Percentiles rank a stretch among this genome's conserved stretches.
phyloP scores from a whole-genome alignment of 2,329 filamentous ascomycete species.

The Pezicula carpinea region DNA sequence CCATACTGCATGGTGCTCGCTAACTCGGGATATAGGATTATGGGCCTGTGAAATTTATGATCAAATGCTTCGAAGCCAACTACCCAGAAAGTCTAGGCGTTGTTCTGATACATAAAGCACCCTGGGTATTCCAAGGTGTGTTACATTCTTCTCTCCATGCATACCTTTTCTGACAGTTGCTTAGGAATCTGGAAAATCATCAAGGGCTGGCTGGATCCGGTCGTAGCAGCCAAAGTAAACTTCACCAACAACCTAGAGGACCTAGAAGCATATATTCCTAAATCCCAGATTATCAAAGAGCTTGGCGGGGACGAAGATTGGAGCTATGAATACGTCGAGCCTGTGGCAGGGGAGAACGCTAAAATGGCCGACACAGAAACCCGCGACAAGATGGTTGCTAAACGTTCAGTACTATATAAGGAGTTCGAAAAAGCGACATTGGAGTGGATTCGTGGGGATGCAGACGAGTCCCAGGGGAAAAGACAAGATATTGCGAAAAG shows the following conservation, averaged over 20 bases:
- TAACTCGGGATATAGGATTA: constrained; percentile 61
- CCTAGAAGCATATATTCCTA: constrained; percentile 70
- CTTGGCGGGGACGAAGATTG: constrained; percentile 84
- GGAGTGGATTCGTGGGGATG: constrained; percentile 61
- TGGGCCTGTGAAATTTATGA: constrained; percentile 96
- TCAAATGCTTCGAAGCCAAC: constrained; percentile 98
- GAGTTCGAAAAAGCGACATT: constrained; percentile 72
- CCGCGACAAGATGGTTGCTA: constrained; percentile 57
- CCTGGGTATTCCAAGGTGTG: constrained; percentile 90
- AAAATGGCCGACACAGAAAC: constrained; percentile 62
- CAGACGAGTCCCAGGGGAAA: constrained; percentile 45
- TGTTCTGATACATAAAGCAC: constrained; percentile 90
- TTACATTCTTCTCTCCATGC: neutral
- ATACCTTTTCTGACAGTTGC: constrained; percentile 7
- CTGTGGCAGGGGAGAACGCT: constrained; percentile 69
- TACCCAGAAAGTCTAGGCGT: constrained; percentile 90
- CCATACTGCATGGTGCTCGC: constrained; percentile 1
- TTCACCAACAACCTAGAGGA: constrained; percentile 83
- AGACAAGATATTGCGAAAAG: constrained; percentile 57
- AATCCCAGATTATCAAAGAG: constrained; percentile 70
- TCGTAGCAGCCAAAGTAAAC: constrained; percentile 89
- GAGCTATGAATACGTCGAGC: constrained; percentile 78
- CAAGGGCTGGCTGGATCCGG: constrained; percentile 91
- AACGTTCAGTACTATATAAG: constrained; percentile 61
- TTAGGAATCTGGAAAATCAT: constrained; percentile 94